A percentile compares a stretch with the other conserved stretches of the same genome.
Conservation (phyloP, 768 basidiomycete species). For the Boletales sp. region DNA sequence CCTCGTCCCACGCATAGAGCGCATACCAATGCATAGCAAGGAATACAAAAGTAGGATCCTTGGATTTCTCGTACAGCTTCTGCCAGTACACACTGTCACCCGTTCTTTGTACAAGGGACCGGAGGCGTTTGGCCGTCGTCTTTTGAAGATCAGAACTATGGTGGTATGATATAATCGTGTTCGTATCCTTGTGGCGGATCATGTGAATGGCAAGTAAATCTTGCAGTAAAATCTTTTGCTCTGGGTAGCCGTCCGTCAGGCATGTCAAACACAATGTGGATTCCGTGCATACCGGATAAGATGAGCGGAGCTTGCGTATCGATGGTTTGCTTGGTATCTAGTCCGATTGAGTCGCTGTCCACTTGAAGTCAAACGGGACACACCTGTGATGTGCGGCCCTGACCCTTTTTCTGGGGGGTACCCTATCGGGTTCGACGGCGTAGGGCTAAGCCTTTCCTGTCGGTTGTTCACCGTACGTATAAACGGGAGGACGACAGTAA, state of each 20-base stretch:
- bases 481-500: slow-evolving; percentile 42
- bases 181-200: slow-evolving; percentile 26
- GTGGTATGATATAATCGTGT: slow-evolving; percentile 36
- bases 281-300: slow-evolving; percentile 15
- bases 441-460: slow-evolving; percentile 6
- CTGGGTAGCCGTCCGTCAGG: slow-evolving; percentile 4
- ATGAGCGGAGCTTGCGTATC: slow-evolving; percentile 33
- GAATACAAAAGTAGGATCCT: slow-evolving; percentile 32
- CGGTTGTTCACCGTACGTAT: slow-evolving; percentile 37
- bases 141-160: slow-evolving; percentile 22
- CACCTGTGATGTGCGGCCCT: slow-evolving; percentile 13
- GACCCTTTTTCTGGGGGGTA: slow-evolving; percentile 1
- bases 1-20: slow-evolving; percentile 60
- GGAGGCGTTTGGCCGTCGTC: slow-evolving; percentile 26
- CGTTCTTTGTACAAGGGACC: slow-evolving; percentile 30
- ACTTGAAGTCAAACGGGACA: background rate
- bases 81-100: slow-evolving; percentile 36
- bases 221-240: slow-evolving; percentile 24
- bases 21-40: slow-evolving; percentile 53
- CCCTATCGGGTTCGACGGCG: slow-evolving; percentile 14
- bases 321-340: slow-evolving; percentile 25
- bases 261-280: background rate
- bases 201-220: slow-evolving; percentile 40
- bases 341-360: background rate
- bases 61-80: slow-evolving; percentile 28